These are phyloP conservation scores for Aspergillus pseudoviridinutans DNA, from an alignment of 2,329 filamentous ascomycete genomes.

Conservation along the genomic window DNA sequence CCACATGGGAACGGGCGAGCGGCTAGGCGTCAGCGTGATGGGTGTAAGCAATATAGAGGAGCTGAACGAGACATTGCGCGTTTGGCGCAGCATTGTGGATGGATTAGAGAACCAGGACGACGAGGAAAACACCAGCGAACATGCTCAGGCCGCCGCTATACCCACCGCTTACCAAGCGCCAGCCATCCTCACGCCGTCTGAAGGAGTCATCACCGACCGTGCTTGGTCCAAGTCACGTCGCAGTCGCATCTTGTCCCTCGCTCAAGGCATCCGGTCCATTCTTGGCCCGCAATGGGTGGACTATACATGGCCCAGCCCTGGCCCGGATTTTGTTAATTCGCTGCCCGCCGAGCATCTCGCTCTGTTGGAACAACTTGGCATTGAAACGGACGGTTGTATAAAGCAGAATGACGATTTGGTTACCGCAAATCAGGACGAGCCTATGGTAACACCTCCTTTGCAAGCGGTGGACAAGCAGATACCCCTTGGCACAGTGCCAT, in stretches of 20 bases:
- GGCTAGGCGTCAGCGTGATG: slow-evolving; percentile 61
- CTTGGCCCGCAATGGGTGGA: slow-evolving; percentile 42
- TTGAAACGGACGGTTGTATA: slow-evolving; percentile 1
- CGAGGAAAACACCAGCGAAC: slow-evolving; percentile 15
- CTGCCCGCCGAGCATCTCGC: slow-evolving; percentile 27
- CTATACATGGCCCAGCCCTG: slow-evolving; percentile 44
- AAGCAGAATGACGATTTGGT: background rate
- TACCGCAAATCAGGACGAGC: slow-evolving; percentile 5
- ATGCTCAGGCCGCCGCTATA: slow-evolving; percentile 1
- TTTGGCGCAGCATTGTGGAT: slow-evolving; percentile 50
- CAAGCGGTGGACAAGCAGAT: slow-evolving; percentile 24
- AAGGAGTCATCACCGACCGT: slow-evolving; percentile 35
- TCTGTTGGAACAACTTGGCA: slow-evolving; percentile 3
- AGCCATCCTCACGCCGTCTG: slow-evolving; percentile 32
- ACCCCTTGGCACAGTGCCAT: slow-evolving; percentile 7
- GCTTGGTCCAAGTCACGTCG: slow-evolving; percentile 37
- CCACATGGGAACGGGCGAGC: slow-evolving; percentile 47
- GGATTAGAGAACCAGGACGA: slow-evolving; percentile 42
- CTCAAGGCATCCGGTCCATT: slow-evolving; percentile 35
- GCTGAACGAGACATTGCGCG: slow-evolving; percentile 59
- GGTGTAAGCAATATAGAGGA: slow-evolving; percentile 59
- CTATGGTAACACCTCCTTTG: slow-evolving; percentile 29
- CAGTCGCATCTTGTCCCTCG: slow-evolving; percentile 32
- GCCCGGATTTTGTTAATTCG: slow-evolving; percentile 39
- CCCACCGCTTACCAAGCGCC: slow-evolving; percentile 12